A percentile compares a stretch with the other conserved stretches of the same genome.
Conservation (phyloP, 2,329 filamentous ascomycete genomes). For the Talaromyces sp. region DNA sequence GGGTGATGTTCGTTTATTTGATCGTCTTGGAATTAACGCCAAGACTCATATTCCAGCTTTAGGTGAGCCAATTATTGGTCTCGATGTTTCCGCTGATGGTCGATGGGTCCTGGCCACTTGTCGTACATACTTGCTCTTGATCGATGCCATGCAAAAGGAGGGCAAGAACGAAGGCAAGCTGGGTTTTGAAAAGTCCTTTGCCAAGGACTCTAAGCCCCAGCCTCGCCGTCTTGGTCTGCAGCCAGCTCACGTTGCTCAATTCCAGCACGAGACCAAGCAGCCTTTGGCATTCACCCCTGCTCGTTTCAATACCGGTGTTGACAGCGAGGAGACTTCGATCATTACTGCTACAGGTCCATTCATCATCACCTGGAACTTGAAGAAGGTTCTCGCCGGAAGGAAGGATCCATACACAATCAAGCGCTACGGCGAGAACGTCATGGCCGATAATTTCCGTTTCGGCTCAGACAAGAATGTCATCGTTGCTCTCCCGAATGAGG, state of each 20-base stretch:
- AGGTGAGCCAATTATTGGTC: conserved; percentile 88
- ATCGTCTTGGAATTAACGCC: conserved; percentile 91
- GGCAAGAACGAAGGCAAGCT: conserved; percentile 97
- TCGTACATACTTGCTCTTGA: conserved; percentile 87
- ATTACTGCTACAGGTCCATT: conserved; percentile 96
- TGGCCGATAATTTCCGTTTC: conserved; percentile 97
- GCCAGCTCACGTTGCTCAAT: conserved; percentile 91
- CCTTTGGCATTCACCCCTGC: conserved; percentile 85
- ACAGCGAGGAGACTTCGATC: conserved; percentile 82
- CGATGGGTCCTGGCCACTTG: conserved; percentile 95
- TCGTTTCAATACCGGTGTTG: conserved; percentile 87
- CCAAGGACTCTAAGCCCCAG: conserved; percentile 89
- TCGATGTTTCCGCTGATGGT: conserved; percentile 93
- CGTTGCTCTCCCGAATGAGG: conserved; percentile 92
- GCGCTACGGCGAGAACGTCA: conserved; percentile 90
- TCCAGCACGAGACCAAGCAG: conserved; percentile 91
- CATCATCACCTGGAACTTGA: conserved; percentile 93
- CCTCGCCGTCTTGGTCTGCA: conserved; percentile 85
- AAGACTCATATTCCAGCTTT: conserved; percentile 96
- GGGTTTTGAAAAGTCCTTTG: conserved; percentile 93
- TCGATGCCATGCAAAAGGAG: conserved; percentile 84
- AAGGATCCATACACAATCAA: conserved; percentile 96
- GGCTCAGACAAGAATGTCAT: conserved; percentile 98
- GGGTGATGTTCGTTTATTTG: conserved; percentile 94
- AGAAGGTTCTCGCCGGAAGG: conserved; percentile 76